Base-by-base conservation (phyloP, 2,329 filamentous ascomycete genomes). In the Botrytis pseudocinerea region DNA sequence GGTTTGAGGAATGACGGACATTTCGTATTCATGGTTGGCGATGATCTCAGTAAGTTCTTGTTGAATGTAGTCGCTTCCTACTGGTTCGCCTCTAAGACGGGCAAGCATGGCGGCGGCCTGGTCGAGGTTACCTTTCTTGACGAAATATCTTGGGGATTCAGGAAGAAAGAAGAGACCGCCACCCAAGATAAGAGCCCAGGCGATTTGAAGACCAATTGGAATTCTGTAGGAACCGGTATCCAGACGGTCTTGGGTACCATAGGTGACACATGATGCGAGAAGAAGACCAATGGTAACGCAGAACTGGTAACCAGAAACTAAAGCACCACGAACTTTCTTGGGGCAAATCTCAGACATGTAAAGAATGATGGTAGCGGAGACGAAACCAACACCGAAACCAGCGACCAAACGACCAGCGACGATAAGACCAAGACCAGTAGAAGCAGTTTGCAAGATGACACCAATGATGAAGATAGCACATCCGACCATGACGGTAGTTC, bases 11-110 rank as follows among this genome's bases (percentile, higher is more conserved):
- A 92, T 90, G 74, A 91, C 84, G 68, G 88, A 84, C 78, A 91
- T 86, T 86, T 97, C 94, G 81, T 95, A 94, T 83, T 93, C 92
- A 83, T 95, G 89, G 86, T 97, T 97, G 85, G 93, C 94, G 74
- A 96, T 87, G 77, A 97, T 93, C 85, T 97, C 94, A 61, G 92
- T 88, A 63, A 97, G 87, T 84, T 97, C 94, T 75, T 89, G 84
- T 83, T 92, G 89, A 83, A 97, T 91, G 82, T 89, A 94, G 75
- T 92, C 88, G 35, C 92, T 95, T 71, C 92, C 89, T 70, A 83
- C 80, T 66, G 91, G 87, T 84, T 97, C 92, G 74, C 92, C 92
- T 81, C 94, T 92, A 46, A 97, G 88, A 73, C 86, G 87, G 73
- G 88, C 83, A 10, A 97, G 87, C 20, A 89, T 84, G 1, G 82